Evolutionary conservation across 2,329 filamentous ascomycete species (phyloP).

Genomic region (Colletotrichum melonis): DNA sequence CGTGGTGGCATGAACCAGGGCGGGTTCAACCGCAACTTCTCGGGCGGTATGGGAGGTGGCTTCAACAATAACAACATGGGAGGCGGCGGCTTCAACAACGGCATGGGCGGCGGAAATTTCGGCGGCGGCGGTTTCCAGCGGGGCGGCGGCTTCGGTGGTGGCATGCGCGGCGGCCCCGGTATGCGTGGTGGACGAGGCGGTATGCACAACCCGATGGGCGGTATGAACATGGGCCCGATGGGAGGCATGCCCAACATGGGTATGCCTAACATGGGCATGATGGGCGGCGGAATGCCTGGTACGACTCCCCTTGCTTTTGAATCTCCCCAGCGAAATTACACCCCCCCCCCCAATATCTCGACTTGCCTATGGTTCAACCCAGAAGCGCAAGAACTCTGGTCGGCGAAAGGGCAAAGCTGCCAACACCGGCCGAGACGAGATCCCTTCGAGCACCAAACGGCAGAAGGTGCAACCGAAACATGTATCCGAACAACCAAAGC

Average conservation of each 20-base stretch:
- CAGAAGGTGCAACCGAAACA: background rate
- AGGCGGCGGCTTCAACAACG: conserved; percentile 58
- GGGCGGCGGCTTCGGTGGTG: conserved; percentile 57
- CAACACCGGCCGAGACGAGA: background rate
- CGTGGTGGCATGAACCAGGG: conserved; percentile 61
- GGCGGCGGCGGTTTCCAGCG: conserved; percentile 60
- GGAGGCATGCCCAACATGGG: conserved; percentile 63
- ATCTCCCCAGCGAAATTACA: background rate
- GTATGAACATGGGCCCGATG: conserved; percentile 59
- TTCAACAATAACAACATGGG: conserved; percentile 58
- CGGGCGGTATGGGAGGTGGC: conserved; percentile 54
- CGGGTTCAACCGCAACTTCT: conserved; percentile 52
- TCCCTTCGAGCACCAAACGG: background rate
- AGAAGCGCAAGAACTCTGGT: background rate
- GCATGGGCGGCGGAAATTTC: conserved; percentile 63
- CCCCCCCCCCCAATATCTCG: background rate
- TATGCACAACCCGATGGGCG: conserved; percentile 64
- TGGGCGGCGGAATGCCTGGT: conserved; percentile 68
- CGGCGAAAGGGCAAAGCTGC: conserved; percentile 5
- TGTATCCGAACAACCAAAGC: background rate
- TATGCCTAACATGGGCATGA: conserved; percentile 60
- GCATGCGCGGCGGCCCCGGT: conserved; percentile 60
- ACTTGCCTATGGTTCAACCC: background rate
- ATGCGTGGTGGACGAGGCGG: conserved; percentile 48
- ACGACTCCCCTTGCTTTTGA: conserved; percentile 40